phyloP scores from a whole-genome alignment of 139 green algal genomes.

The Tetraselmis chui region DNA sequence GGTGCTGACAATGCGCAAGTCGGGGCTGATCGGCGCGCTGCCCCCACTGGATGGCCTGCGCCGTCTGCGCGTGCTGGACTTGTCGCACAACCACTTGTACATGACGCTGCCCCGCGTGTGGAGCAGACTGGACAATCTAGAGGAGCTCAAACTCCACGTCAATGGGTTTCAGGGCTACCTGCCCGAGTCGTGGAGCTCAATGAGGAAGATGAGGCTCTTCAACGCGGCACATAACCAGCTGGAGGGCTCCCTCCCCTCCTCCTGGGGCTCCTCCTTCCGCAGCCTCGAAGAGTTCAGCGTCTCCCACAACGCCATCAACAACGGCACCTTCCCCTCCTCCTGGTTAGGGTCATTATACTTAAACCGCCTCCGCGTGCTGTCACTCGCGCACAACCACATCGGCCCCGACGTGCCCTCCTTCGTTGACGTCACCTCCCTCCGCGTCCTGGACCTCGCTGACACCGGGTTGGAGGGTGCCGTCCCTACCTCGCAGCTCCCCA shows the following conservation, averaged over 20 bases:
- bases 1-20: background rate
- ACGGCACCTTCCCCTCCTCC: background rate
- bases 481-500: background rate
- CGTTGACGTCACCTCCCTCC: background rate
- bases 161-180: no score
- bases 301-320: background rate
- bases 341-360: background rate
- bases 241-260: background rate
- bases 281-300: background rate
- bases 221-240: background rate
- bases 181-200: background rate
- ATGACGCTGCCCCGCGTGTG: background rate
- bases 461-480: background rate
- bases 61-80: background rate
- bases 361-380: background rate
- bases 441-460: background rate
- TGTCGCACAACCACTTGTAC: background rate
- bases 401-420: background rate
- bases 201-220: background rate
- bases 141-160: background rate
- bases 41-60: background rate
- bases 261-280: background rate
- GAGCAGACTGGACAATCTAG: background rate
- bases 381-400: background rate
- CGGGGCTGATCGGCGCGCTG: background rate